Evolutionary conservation across 148 eudicot species (phyloP).

Genomic region (Chenopodium formosanum): DNA sequence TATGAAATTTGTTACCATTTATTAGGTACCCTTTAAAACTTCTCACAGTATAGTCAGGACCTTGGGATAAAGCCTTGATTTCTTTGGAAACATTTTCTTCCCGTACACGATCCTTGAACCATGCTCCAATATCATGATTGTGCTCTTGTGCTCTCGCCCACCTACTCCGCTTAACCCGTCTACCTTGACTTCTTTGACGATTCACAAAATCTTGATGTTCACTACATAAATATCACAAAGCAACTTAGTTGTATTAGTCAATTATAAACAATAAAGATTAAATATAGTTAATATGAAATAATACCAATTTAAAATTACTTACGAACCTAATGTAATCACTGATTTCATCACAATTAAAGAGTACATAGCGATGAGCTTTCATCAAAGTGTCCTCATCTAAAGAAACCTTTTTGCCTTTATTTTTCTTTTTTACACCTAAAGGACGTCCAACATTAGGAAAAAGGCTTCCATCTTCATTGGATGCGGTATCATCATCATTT

Average conservation of each 20-base stretch:
- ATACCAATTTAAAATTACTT: neutral
- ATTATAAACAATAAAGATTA: neutral
- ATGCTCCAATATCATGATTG: neutral
- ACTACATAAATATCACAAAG: neutral
- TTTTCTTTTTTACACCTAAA: neutral
- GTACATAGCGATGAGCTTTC: conserved; percentile 12
- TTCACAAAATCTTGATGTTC: neutral
- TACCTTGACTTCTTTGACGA: neutral
- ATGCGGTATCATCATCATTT: neutral
- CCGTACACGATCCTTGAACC: conserved; percentile 5
- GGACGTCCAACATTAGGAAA: conserved; percentile 12
- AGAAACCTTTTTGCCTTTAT: neutral
- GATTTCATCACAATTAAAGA: conserved; percentile 22
- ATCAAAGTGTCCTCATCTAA: conserved; percentile 11
- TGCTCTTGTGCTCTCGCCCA: conserved; percentile 5
- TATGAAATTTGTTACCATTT: conserved; percentile 12
- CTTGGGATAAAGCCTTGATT: conserved; percentile 1
- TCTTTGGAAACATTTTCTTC: conserved; percentile 4
- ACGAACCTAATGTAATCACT: neutral
- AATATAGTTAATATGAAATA: too few relatives aligned
- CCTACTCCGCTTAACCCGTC: neutral
- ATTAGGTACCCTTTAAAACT: conserved; percentile 6
- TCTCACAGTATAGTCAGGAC: conserved; percentile 11
- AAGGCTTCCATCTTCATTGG: neutral
- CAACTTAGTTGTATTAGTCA: neutral